These are phyloP conservation scores for Xylaria nigripes DNA, from an alignment of 495 filamentous ascomycete genomes.

Conservation along the genomic window DNA sequence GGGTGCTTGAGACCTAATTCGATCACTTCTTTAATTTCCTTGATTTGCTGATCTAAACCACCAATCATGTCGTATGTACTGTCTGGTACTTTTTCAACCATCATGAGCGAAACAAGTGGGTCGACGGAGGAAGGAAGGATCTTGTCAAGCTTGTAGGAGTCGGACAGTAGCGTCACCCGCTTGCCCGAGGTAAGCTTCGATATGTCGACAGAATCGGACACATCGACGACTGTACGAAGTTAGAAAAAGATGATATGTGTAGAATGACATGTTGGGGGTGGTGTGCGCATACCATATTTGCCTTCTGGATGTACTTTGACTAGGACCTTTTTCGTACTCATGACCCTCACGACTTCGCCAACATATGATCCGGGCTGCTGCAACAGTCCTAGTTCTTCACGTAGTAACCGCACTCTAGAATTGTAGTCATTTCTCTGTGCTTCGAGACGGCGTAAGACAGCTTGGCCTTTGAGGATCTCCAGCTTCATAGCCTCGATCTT, in stretches of 20 bases:
- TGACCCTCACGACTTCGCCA: slow-evolving; percentile 98
- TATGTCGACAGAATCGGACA: slow-evolving; percentile 90
- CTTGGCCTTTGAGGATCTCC: slow-evolving; percentile 97
- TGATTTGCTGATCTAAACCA: slow-evolving; percentile 97
- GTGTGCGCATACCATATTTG: slow-evolving; percentile 78
- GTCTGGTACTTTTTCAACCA: slow-evolving; percentile 99
- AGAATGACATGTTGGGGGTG: neutral
- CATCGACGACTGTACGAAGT: slow-evolving; percentile 71
- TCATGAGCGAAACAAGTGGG: slow-evolving; percentile 99
- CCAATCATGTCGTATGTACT: slow-evolving; percentile 99
- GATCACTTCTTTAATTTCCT: slow-evolving; percentile 99
- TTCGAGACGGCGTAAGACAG: slow-evolving; percentile 87
- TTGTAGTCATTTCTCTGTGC: slow-evolving; percentile 99
- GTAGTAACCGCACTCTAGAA: slow-evolving; percentile 86
- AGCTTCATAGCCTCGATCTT: slow-evolving; percentile 99
- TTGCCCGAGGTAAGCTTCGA: slow-evolving; percentile 94
- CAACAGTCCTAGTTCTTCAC: slow-evolving; percentile 91
- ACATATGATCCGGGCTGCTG: slow-evolving; percentile 98
- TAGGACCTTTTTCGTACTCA: slow-evolving; percentile 98
- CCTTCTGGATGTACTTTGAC: slow-evolving; percentile 99
- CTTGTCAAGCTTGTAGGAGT: slow-evolving; percentile 96
- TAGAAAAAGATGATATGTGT: slow-evolving; percentile 2
- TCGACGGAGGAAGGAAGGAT: slow-evolving; percentile 97
- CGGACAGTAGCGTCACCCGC: slow-evolving; percentile 90
- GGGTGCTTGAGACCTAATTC: slow-evolving; percentile 97